Conservation (phyloP, 1,284 basidiomycete genomes). For the Malassezia caprae region DNA sequence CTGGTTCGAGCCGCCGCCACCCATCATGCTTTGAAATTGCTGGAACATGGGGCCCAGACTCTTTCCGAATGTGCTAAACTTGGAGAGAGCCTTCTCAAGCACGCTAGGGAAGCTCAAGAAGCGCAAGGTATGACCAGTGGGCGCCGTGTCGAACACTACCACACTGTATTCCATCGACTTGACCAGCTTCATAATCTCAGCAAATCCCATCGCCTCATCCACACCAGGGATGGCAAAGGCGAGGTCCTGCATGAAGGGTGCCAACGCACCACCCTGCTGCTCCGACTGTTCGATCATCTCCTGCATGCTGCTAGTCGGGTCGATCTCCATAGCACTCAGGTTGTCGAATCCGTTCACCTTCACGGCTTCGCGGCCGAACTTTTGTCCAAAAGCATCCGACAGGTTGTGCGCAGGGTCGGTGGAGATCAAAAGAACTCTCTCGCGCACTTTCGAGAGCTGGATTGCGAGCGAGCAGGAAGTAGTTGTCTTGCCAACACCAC, state of each 20-base stretch:
- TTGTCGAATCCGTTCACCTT: constrained; percentile 97
- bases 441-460: constrained; percentile 40
- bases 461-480: constrained; percentile 45
- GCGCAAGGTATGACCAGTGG: constrained; percentile 92
- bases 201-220: constrained; percentile 99
- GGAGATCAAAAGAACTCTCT: constrained; percentile 53
- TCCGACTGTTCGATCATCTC: constrained; percentile 98
- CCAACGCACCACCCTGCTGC: constrained; percentile 72
- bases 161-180: constrained; percentile 99
- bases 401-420: constrained; percentile 98
- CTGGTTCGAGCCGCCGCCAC: constrained; percentile 55
- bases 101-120: constrained; percentile 97
- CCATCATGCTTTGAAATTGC: constrained; percentile 76
- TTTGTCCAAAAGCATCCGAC: constrained; percentile 96
- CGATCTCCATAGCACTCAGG: constrained; percentile 97
- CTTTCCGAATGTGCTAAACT: constrained; percentile 79
- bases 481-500: constrained; percentile 47
- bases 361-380: constrained; percentile 99
- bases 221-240: constrained; percentile 98
- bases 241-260: constrained; percentile 97
- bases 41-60: constrained; percentile 89
- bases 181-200: constrained; percentile 99
- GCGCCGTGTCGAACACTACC: constrained; percentile 97
- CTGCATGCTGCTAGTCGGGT: constrained; percentile 89
- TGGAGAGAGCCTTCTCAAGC: constrained; percentile 90